Evolutionary conservation across 2,329 filamentous ascomycete genomes (phyloP).

Genomic region (Pseudogymnoascus sp.): DNA sequence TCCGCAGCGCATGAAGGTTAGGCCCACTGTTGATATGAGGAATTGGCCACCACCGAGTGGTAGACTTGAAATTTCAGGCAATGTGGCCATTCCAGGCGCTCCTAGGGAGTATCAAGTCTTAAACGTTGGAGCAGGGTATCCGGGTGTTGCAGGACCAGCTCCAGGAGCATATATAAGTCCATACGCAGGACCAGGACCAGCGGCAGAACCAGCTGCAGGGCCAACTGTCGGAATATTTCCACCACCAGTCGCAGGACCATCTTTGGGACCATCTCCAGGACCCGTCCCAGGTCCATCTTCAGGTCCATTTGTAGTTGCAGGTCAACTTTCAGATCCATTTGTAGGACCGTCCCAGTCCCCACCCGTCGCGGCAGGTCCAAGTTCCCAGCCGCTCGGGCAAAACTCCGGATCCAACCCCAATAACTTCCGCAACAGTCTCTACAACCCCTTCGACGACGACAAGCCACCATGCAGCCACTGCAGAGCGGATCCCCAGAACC

Average conservation of each 20-base stretch:
- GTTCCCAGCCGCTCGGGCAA: background rate
- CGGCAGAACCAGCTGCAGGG: too few relatives aligned
- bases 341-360: background rate
- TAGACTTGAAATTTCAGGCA: background rate
- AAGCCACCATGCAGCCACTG: background rate
- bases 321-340: background rate
- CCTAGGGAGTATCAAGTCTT: background rate
- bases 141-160: background rate
- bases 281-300: background rate
- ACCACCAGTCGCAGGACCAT: background rate
- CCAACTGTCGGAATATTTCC: too few relatives aligned
- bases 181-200: too few relatives aligned
- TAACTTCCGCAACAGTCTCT: background rate
- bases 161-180: background rate
- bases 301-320: background rate
- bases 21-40: background rate
- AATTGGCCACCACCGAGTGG: background rate
- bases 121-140: background rate
- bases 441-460: background rate
- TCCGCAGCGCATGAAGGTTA: background rate
- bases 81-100: background rate
- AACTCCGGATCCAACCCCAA: background rate
- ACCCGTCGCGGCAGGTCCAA: background rate
- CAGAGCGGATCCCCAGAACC: background rate
- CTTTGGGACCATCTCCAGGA: background rate